Percentiles rank a stretch among this genome's conserved stretches.
Conservation (phyloP, 352 stramenopile genomes). For the Globisporangium nagaii region DNA sequence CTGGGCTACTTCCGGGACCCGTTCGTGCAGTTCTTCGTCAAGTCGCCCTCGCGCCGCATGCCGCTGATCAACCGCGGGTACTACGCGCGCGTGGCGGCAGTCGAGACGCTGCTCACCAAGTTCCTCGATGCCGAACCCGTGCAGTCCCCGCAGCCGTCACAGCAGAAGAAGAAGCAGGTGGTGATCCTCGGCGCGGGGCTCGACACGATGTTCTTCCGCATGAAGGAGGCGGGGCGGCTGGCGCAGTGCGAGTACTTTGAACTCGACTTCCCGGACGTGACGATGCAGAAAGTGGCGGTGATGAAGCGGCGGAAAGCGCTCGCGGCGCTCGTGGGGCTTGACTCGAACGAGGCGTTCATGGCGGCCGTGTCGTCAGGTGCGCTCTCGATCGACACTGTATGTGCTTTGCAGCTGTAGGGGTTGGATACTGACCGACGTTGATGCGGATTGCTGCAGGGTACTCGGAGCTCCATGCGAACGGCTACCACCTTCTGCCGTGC, state of each 20-base stretch:
- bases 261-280: constrained; percentile 78
- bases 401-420: not conserved
- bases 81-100: constrained; percentile 71
- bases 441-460: constrained; percentile 30
- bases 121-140: constrained; percentile 36
- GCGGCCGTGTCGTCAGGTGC: constrained; percentile 42
- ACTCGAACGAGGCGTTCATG: constrained; percentile 35
- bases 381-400: not conserved
- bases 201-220: constrained; percentile 83
- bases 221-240: constrained; percentile 36
- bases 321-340: constrained; percentile 33
- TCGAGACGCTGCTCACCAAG: constrained; percentile 63
- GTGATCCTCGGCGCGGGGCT: constrained; percentile 77
- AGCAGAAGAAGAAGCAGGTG: constrained; percentile 48
- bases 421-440: too few relatives aligned
- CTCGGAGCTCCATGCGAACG: constrained; percentile 57
- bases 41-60: constrained; percentile 76
- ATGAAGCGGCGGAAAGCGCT: constrained; percentile 68
- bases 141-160: not conserved
- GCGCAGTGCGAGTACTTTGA: constrained; percentile 75
- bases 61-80: constrained; percentile 88
- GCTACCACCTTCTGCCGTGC: constrained; percentile 76
- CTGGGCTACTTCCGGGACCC: constrained; percentile 76
- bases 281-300: constrained; percentile 73
- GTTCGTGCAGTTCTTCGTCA: constrained; percentile 82